A percentile compares a stretch with the other conserved stretches of the same genome.
phyloP scores from a whole-genome alignment of 306 rosid species.

The Myrica gale region DNA sequence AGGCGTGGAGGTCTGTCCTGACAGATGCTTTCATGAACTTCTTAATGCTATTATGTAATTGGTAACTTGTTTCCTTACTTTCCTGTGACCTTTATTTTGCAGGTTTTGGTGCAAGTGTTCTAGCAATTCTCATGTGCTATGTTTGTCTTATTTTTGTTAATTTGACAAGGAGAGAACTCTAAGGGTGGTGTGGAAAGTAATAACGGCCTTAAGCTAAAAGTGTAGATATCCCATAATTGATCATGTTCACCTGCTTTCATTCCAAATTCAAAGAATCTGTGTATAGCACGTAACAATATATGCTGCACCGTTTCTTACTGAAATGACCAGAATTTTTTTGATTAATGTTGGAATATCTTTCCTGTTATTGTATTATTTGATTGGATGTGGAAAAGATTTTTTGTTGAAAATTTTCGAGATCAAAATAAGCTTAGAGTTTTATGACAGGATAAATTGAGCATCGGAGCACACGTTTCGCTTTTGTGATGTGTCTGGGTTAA shows the following conservation, averaged over 20 bases:
- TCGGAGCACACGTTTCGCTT: not conserved
- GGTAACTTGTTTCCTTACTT: not conserved
- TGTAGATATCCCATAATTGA: not conserved
- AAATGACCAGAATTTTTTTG: not conserved
- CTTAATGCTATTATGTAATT: not conserved
- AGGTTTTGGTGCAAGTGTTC: constrained; percentile 6
- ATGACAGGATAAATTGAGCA: not conserved
- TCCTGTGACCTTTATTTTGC: not conserved
- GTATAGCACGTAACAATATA: not conserved
- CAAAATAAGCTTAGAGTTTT: constrained; percentile 2
- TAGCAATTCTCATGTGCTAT: constrained; percentile 4
- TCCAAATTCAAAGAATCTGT: not conserved
- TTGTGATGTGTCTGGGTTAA: not conserved
- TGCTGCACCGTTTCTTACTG: not conserved
- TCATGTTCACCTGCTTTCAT: not conserved
- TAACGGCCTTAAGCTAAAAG: not conserved
- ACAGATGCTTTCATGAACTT: constrained; percentile 21
- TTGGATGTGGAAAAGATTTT: not conserved
- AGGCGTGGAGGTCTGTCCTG: constrained; percentile 80
- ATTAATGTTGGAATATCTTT: not conserved
- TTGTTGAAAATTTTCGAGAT: not conserved
- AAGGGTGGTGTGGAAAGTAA: not conserved
- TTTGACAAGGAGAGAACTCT: constrained; percentile 16
- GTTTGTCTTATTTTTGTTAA: constrained; percentile 11
- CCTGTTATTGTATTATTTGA: not conserved